Evolutionary conservation across 768 basidiomycete genomes (phyloP).

Genomic region (Tylopilus rubrobrunneus): DNA sequence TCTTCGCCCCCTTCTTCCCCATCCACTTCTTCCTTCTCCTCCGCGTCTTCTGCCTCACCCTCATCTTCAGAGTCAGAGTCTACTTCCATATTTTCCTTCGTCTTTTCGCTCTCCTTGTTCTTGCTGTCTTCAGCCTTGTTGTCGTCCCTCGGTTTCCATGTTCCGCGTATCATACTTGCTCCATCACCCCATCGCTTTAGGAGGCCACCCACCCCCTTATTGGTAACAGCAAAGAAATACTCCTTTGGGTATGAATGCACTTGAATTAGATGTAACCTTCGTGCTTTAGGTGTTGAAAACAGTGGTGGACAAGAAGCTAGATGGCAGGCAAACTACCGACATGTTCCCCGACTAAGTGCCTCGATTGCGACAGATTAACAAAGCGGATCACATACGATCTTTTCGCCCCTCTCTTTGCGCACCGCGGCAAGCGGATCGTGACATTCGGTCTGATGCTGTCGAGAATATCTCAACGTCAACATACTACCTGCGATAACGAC

Average conservation of each 20-base stretch:
- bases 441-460: conserved; percentile 78
- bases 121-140: conserved; percentile 11
- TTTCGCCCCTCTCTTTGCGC: conserved; percentile 75
- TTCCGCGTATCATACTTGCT: conserved; percentile 69
- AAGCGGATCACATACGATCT: conserved; percentile 52
- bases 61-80: conserved; percentile 20
- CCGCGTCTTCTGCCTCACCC: neutral
- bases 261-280: conserved; percentile 78
- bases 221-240: conserved; percentile 89
- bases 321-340: conserved; percentile 77
- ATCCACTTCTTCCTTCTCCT: conserved; percentile 7
- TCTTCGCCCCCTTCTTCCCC: conserved; percentile 18
- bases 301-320: conserved; percentile 52
- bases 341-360: neutral
- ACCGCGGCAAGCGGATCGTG: conserved; percentile 84
- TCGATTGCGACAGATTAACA: conserved; percentile 12
- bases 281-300: conserved; percentile 70
- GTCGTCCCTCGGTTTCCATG: conserved; percentile 56
- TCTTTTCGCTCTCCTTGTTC: conserved; percentile 12
- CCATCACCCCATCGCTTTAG: conserved; percentile 81
- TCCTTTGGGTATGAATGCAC: conserved; percentile 83
- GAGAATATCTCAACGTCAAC: conserved; percentile 4
- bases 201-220: conserved; percentile 83
- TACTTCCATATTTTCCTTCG: conserved; percentile 22
- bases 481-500: neutral